These are phyloP conservation scores for Globisporangium viniferum DNA, from an alignment of 352 stramenopile species.

Conservation along the genomic window DNA sequence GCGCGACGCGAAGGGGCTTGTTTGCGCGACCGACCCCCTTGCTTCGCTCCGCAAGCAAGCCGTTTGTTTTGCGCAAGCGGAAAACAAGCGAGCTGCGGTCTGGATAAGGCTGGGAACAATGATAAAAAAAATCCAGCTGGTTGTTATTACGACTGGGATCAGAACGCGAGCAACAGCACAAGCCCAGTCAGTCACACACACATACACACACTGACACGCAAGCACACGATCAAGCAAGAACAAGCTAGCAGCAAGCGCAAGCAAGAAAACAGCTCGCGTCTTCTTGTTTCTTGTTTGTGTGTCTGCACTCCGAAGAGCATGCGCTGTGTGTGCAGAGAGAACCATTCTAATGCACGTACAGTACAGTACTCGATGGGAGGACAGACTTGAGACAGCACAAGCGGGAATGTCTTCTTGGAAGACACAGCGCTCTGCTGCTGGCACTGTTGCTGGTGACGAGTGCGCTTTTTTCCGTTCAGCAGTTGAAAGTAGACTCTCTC, in stretches of 20 bases:
- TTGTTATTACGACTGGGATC: conserved; percentile 4
- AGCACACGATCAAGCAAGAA: not conserved
- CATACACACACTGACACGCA: not conserved
- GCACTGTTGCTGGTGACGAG: not conserved
- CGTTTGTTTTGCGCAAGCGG: conserved; percentile 4
- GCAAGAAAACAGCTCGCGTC: not conserved
- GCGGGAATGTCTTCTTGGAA: not conserved
- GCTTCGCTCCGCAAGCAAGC: not conserved
- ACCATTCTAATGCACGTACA: not conserved
- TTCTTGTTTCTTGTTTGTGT: not conserved
- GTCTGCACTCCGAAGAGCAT: not conserved
- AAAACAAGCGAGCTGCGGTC: conserved; percentile 1
- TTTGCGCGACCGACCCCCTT: not conserved
- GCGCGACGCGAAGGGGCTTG: not conserved
- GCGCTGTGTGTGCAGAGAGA: not conserved
- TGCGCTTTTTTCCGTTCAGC: not conserved
- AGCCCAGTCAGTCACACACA: not conserved
- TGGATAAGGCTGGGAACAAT: not conserved
- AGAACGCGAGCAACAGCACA: conserved; percentile 3
- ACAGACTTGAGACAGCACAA: not conserved
- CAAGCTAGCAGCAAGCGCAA: not conserved
- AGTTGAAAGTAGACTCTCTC: not conserved
- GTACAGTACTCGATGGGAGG: not conserved
- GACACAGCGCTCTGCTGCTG: not conserved
- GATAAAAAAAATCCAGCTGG: conserved; percentile 3